Base-by-base conservation (phyloP, 495 filamentous ascomycete genomes). In the Entonaema liquescens region DNA sequence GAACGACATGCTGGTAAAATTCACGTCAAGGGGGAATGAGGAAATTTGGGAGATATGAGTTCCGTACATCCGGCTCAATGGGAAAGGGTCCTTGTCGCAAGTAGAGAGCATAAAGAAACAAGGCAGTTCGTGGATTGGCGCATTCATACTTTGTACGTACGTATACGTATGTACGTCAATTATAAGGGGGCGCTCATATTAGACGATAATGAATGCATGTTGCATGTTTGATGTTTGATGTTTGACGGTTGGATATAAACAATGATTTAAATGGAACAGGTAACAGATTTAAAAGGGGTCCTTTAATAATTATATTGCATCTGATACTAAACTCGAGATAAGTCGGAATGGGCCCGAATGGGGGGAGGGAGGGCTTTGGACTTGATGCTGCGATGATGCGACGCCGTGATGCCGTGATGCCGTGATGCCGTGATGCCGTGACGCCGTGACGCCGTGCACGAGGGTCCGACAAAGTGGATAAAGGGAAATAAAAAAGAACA, bases 1-100 rank as follows among this genome's bases (percentile, higher is more conserved):
- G 52, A 53, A 33, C 31, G 44, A 31, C 23, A 19, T 9, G 42
- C 61, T 62, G 58, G 65, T 38, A 50, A 57, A 68, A 68, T 62
- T 59, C 59, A 31, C 42, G 61, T 42, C 44, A 53, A 53, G 19
- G 9, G 53, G 55, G n/a, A 42, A 66, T 26, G 54, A 56, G 55
- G 28, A 64, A 64, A 50, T 50, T 54, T n/a, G 33, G 19, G 66
- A 54, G 57, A 50, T 59, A 66, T 33, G 38, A 35, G 56, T 62
- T 69, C 65, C 61, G 62, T 42, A 58, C 57, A 58, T 11, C 70
- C 70, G 65, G 38, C 66, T 69, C 65, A 69, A 69, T 65, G 33
- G 61, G 42, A 62, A 62, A 52, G 52, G 57, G 40, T 40, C 38
- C 29, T 54, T 63, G 70, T 68, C 65, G 57, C 62, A 66, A 29